phyloP scores from a whole-genome alignment of 306 rosid species.

The Cicer pinnatifidum region DNA sequence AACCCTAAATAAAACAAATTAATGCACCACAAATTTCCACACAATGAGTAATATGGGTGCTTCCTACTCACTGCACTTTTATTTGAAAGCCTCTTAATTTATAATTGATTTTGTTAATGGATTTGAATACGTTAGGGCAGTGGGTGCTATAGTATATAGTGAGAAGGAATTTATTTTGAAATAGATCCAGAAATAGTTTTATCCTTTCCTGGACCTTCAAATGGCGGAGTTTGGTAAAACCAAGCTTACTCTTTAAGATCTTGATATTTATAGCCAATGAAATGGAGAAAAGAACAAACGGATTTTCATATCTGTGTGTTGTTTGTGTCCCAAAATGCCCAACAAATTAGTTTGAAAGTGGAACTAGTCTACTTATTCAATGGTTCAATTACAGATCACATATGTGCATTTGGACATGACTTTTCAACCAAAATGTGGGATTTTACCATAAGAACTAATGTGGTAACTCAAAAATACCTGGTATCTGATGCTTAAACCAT shows the following conservation, averaged over 20 bases:
- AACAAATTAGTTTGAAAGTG: slow-evolving; percentile 8
- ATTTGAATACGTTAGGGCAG: too few relatives aligned
- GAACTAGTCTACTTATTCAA: slow-evolving; percentile 32
- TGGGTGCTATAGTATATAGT: too few relatives aligned
- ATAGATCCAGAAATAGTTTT: neutral
- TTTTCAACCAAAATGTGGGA: slow-evolving; percentile 31
- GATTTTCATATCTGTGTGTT: slow-evolving; percentile 14
- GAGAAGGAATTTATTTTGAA: too few relatives aligned
- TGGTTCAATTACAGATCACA: slow-evolving; percentile 16
- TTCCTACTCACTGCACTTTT: too few relatives aligned
- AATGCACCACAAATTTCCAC: too few relatives aligned
- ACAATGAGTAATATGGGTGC: too few relatives aligned
- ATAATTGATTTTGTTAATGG: too few relatives aligned
- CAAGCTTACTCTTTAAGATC: neutral
- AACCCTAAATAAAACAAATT: too few relatives aligned
- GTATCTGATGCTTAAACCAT: slow-evolving; percentile 88
- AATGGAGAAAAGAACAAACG: neutral
- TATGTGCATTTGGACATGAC: neutral
- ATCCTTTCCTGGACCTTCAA: neutral
- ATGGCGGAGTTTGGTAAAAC: neutral
- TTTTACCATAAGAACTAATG: neutral
- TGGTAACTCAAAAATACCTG: slow-evolving; percentile 63
- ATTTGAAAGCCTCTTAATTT: too few relatives aligned
- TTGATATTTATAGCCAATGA: neutral
- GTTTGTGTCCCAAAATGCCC: slow-evolving; percentile 18